These are phyloP conservation scores for Magnusiomyces ingens DNA, from an alignment of 1,139 yeast genomes.

Conservation along the genomic window DNA sequence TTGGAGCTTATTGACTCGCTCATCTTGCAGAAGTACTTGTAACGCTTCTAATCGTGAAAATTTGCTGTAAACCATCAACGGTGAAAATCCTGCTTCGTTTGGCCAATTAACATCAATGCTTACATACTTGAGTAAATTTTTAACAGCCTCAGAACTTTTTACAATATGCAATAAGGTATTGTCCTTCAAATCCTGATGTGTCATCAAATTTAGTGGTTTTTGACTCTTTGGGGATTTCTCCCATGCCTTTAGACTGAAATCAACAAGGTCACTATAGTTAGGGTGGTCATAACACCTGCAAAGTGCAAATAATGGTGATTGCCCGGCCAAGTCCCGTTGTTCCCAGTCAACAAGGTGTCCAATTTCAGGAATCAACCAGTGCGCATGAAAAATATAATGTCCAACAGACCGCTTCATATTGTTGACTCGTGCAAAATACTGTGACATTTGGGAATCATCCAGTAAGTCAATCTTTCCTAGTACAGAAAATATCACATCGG, in stretches of 20 bases:
- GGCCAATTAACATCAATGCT: conserved; percentile 54
- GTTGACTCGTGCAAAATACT: conserved; percentile 49
- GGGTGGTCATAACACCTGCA: conserved; percentile 79
- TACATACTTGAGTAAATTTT: conserved; percentile 38
- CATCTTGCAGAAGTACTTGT: conserved; percentile 28
- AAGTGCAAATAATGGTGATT: conserved; percentile 73
- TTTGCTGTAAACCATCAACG: conserved; percentile 64
- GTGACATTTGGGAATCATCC: conserved; percentile 39
- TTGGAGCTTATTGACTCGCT: conserved; percentile 27
- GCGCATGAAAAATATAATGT: conserved; percentile 63
- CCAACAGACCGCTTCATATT: conserved; percentile 53
- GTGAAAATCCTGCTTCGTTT: conserved; percentile 57
- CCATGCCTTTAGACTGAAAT: conserved; percentile 40
- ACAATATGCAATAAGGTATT: conserved; percentile 73
- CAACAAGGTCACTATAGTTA: conserved; percentile 48
- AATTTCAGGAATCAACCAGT: conserved; percentile 44
- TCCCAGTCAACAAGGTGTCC: conserved; percentile 68
- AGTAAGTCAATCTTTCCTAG: conserved; percentile 41
- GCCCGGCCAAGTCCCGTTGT: conserved; percentile 55
- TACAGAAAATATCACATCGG: conserved; percentile 43
- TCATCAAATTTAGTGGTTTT: conserved; percentile 26
- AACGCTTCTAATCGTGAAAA: conserved; percentile 62
- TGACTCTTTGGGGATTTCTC: background rate
- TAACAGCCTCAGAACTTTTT: conserved; percentile 36
- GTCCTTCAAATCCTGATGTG: conserved; percentile 67